Percentiles rank a stretch among this genome's conserved stretches.
These are phyloP conservation scores for Kurtzmaniella natalensis DNA, from an alignment of 1,139 yeast genomes.

Conservation along the genomic window DNA sequence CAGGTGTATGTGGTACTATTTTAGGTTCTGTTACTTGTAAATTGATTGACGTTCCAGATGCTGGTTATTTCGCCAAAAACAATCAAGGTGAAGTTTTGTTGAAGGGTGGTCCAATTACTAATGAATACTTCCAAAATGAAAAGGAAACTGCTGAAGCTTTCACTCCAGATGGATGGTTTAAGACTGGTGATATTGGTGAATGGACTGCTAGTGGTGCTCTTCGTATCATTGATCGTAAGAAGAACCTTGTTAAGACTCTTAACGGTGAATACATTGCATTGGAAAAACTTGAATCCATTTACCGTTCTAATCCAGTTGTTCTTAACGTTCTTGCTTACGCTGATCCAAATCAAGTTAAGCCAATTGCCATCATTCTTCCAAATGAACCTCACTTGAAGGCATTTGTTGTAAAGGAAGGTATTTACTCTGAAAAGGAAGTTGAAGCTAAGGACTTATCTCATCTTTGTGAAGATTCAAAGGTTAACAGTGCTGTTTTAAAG, in stretches of 20 bases:
- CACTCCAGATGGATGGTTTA: slow-evolving; percentile 88
- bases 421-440: slow-evolving; percentile 45
- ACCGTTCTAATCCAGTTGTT: slow-evolving; percentile 79
- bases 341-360: slow-evolving; percentile 80
- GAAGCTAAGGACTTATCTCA: slow-evolving; percentile 44
- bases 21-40: slow-evolving; percentile 83
- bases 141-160: slow-evolving; percentile 77
- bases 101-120: slow-evolving; percentile 67
- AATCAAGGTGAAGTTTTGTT: slow-evolving; percentile 91
- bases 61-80: slow-evolving; percentile 87
- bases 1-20: slow-evolving; percentile 77
- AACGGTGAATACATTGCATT: slow-evolving; percentile 98
- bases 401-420: slow-evolving; percentile 49
- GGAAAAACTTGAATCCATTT: slow-evolving; percentile 82
- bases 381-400: slow-evolving; percentile 62
- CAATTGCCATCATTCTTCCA: slow-evolving; percentile 87
- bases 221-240: slow-evolving; percentile 87
- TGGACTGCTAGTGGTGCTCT: slow-evolving; percentile 82
- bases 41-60: slow-evolving; percentile 86
- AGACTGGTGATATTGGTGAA: slow-evolving; percentile 96
- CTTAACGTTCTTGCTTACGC: slow-evolving; percentile 90
- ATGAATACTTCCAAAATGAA: slow-evolving; percentile 79
- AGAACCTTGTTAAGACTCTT: slow-evolving; percentile 91
- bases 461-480: slow-evolving; percentile 52
- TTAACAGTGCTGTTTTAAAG: slow-evolving; percentile 52